Percentiles rank a stretch among this genome's conserved stretches.
phyloP scores from a whole-genome alignment of 257 asterid species.

The Jaltomata sinuosa region DNA sequence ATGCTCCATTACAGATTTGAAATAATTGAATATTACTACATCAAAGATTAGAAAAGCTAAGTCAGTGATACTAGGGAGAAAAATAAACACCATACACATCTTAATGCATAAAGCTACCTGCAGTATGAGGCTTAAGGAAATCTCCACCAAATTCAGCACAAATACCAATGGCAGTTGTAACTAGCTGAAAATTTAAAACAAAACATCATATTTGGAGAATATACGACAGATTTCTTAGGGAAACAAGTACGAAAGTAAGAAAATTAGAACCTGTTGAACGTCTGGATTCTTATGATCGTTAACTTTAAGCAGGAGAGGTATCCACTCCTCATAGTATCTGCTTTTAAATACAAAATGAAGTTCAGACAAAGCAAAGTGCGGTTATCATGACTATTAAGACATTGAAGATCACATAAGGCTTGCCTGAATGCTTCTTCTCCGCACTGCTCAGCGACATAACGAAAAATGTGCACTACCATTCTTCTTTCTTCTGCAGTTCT shows the following conservation, averaged over 20 bases:
- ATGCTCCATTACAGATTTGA: neutral
- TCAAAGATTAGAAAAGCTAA: neutral
- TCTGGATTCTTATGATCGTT: neutral
- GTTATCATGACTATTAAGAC: neutral
- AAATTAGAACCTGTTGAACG: neutral
- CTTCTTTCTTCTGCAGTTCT: neutral
- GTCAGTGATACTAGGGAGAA: neutral
- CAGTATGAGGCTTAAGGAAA: neutral
- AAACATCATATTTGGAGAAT: neutral
- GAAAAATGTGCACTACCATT: neutral
- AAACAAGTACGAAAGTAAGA: neutral
- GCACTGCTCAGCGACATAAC: slow-evolving; percentile 1
- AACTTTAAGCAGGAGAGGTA: neutral
- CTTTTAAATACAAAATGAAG: neutral
- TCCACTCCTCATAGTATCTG: neutral
- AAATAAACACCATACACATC: neutral
- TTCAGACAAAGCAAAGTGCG: neutral
- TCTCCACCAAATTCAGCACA: neutral
- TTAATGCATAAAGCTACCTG: neutral
- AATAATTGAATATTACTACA: neutral
- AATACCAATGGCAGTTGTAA: neutral
- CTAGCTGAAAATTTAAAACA: neutral
- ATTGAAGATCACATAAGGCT: neutral
- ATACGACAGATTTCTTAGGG: neutral
- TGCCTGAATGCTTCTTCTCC: slow-evolving; percentile 4